Evolutionary conservation across 139 green algal species (phyloP).

Genomic region (Trebouxia sp.): DNA sequence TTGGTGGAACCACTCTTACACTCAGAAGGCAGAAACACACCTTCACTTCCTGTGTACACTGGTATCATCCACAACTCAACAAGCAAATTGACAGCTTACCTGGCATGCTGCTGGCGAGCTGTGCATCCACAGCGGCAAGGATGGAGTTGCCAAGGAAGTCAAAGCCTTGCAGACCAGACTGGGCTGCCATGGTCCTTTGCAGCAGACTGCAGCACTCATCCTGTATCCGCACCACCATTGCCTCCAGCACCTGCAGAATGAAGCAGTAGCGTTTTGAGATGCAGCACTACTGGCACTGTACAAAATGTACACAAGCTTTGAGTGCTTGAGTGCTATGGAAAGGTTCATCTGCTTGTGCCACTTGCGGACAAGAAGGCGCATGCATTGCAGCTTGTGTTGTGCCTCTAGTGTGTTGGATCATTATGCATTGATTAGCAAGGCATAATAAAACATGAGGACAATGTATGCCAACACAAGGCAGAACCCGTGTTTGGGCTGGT

Average conservation of each 20-base stretch:
- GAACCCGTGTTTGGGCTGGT: too few relatives aligned
- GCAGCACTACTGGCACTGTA: too few relatives aligned
- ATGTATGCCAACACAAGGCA: too few relatives aligned
- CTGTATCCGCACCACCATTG: slow-evolving; percentile 34
- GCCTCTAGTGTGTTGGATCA: not conserved
- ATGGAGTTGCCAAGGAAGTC: slow-evolving; percentile 80
- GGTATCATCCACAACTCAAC: too few relatives aligned
- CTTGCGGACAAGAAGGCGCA: too few relatives aligned
- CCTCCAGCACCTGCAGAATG: slow-evolving; percentile 39
- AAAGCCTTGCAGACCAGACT: slow-evolving; percentile 63
- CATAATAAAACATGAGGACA: too few relatives aligned
- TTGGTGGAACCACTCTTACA: too few relatives aligned
- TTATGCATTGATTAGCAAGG: not conserved
- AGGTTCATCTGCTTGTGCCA: too few relatives aligned
- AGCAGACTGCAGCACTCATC: slow-evolving; percentile 40
- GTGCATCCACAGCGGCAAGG: slow-evolving; percentile 74
- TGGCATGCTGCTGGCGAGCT: slow-evolving; percentile 60
- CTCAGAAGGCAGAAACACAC: too few relatives aligned
- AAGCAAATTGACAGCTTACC: slow-evolving; percentile 31
- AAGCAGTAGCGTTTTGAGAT: too few relatives aligned
- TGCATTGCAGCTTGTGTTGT: not conserved
- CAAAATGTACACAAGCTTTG: not conserved
- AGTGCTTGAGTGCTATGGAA: too few relatives aligned
- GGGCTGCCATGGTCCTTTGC: slow-evolving; percentile 33
- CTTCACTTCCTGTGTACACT: too few relatives aligned